Conservation (phyloP, 345 rosid species). For the Laguncularia racemosa region DNA sequence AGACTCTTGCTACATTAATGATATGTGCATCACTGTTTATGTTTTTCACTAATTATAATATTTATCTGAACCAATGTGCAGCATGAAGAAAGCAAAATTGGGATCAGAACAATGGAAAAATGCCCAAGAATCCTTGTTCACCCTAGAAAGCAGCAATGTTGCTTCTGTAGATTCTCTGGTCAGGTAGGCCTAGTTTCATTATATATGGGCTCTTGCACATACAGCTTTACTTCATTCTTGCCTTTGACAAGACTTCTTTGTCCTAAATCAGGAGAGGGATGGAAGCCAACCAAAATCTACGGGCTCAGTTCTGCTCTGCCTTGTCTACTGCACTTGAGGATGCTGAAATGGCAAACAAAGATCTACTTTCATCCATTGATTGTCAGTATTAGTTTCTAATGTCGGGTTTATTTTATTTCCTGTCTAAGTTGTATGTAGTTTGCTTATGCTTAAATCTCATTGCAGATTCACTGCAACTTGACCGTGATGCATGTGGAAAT, state of each 20-base stretch:
- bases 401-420: neutral
- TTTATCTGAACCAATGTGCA: conserved; percentile 16
- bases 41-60: neutral
- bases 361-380: conserved; percentile 63
- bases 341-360: conserved; percentile 50
- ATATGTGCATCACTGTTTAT: neutral
- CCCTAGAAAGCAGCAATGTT: conserved; percentile 70
- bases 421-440: neutral
- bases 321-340: conserved; percentile 64
- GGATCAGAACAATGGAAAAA: conserved; percentile 81
- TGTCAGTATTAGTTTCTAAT: conserved; percentile 41
- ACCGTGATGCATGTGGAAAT: conserved; percentile 74
- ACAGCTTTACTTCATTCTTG: neutral
- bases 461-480: conserved; percentile 87
- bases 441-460: conserved; percentile 6
- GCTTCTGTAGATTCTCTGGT: conserved; percentile 82
- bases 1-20: conserved; percentile 3
- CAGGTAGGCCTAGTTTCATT: conserved; percentile 38
- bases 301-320: conserved; percentile 60
- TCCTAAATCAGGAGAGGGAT: conserved; percentile 55
- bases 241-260: neutral
- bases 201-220: too few species aligned
- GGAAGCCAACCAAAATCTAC: conserved; percentile 62
- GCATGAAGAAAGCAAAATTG: conserved; percentile 67
- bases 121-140: conserved; percentile 80